Evolutionary conservation across 495 filamentous ascomycete genomes (phyloP), one percentile per base, ranked within the genome.

Genomic region (Neurospora sp.): DNA sequence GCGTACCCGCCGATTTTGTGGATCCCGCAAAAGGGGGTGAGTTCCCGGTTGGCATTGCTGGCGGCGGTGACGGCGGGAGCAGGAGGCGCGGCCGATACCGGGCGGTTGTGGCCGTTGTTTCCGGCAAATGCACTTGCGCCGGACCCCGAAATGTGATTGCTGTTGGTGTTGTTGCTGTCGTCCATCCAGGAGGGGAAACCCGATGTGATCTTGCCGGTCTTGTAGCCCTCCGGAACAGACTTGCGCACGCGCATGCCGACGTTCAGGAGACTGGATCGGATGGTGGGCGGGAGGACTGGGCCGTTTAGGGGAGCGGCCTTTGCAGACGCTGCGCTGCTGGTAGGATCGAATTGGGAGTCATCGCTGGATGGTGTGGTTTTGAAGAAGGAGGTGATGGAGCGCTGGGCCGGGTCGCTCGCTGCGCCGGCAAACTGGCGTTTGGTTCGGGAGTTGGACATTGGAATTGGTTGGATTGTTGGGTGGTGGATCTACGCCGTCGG

Each of bases 161-260:
- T 44, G 41, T 44, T 44, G 20, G 3, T 31, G 53, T n/a, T 72
- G 69, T 37, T 37, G 65, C 39, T 37, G 38, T 75, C 68, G 7
- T 87, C 83, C 45, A 81, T 73, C 82, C 84, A 87, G 16, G 87
- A 80, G 8, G 77, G 75, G 73, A 86, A 85, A 72, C 76, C 78
- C 53, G 76, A 81, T 78, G 87, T 83, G 72, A 74, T 72, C 84
- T 77, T 78, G 74, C 88, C 87, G 14, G 92, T 95, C 83, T 95
- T 96, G 84, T 97, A 97, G 70, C 95, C 95, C 72, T 97, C 94
- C 0, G 93, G 92, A 4, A 98, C 90, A 10, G 91, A 90, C 82
- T 98, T 97, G 73, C 95, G 91, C 70, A 98, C 88, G 41, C 94
- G 89, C 93, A 97, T 96, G 75, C 95, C 95, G 70, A 98, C 94